Conservation (phyloP, 2,329 filamentous ascomycete species). For the Xylogone sp. region DNA sequence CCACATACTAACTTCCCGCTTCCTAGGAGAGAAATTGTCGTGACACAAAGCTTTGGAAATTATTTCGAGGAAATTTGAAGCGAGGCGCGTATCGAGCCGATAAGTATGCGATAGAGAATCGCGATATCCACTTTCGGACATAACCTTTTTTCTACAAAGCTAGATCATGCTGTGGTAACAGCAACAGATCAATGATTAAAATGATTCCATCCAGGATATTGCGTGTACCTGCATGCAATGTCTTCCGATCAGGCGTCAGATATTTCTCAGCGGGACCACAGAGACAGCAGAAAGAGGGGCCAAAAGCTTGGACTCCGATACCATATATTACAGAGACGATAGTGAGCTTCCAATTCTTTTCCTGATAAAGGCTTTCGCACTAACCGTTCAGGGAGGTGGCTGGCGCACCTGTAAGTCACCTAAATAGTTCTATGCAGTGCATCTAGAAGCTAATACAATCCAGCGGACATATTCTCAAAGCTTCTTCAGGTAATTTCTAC, state of each 20-base stretch:
- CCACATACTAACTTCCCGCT: slow-evolving; percentile 15
- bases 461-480: slow-evolving; percentile 80
- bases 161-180: background rate
- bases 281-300: slow-evolving; percentile 16
- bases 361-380: slow-evolving; percentile 8
- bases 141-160: background rate
- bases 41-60: background rate
- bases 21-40: background rate
- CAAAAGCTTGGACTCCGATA: slow-evolving; percentile 38
- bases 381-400: slow-evolving; percentile 58
- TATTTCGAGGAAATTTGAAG: background rate
- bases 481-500: slow-evolving; percentile 58
- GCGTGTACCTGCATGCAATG: slow-evolving; percentile 19
- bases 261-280: slow-evolving; percentile 19
- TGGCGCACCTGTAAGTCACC: slow-evolving; percentile 69
- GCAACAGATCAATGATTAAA: background rate
- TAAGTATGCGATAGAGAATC: background rate
- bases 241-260: slow-evolving; percentile 13
- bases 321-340: slow-evolving; percentile 52
- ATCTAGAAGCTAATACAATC: background rate
- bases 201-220: slow-evolving; percentile 25
- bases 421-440: slow-evolving; percentile 7
- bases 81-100: background rate
- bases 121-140: background rate
- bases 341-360: slow-evolving; percentile 40